Evolutionary conservation across 352 stramenopile species (phyloP), one percentile per base, ranked within the genome.

Genomic region (Blastocystis sp.): DNA sequence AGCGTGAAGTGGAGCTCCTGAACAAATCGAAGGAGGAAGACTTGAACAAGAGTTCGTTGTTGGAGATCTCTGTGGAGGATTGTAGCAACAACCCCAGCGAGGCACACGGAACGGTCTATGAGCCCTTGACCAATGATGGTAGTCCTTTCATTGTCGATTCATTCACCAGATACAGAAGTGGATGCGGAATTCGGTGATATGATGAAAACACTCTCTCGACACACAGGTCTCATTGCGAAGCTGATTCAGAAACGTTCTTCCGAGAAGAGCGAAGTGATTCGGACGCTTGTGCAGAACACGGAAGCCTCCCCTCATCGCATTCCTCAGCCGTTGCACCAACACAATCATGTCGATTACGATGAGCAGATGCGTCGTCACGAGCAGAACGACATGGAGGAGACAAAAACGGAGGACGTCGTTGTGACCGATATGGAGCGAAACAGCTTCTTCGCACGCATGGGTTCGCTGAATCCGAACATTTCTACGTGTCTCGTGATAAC

Each of bases 41-140:
- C 18, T 32, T 32, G 11, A 3, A 59, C 18, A 18, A 18, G 2
- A 59, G 32, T 59, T 32, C 32, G 9, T 8, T n/a, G 8, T 29
- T 65, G 2, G 46, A 65, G 27, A 81, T 81, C 24, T 81, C 69
- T 3, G 29, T 81, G 42, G 69, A 81, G 29, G 69, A 81, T 38
- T 64, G 53, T n/a, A 81, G 69, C 53, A 81, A 81, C 27, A 40
- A 36, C 42, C 69, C 69, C 4, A n/a, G 21, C 3, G 48, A 63
- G 3, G 21, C 40, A 4, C 49, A 64, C 9, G 34, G 8, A 9
- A 29, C 61, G 34, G 29, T 51, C 4, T 81, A 81, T 57, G 69
- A 81, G 36, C 69, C 69, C 32, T n/a, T 63, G 27, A 42, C 42
- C 36, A 81, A 81, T 64, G 69, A 81, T 48, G 69, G 69, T 81